phyloP scores from a whole-genome alignment of 2,329 filamentous ascomycete species.

The Cyphellophora europaea region DNA sequence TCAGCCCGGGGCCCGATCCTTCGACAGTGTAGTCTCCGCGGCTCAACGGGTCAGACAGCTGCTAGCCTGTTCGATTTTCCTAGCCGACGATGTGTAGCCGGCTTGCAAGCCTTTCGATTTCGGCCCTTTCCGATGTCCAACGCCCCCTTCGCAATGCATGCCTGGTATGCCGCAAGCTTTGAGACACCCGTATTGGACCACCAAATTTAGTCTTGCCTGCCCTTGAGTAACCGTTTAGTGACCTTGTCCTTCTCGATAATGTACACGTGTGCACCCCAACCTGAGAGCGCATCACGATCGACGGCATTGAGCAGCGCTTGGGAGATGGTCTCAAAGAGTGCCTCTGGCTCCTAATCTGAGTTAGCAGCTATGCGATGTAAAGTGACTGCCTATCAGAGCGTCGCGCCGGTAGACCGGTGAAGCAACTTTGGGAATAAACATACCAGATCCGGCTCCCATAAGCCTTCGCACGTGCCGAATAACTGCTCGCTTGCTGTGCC shows the following conservation, averaged over 20 bases:
- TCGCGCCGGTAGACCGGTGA: too few relatives aligned
- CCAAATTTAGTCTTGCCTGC: constrained; percentile 89
- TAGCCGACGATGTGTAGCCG: too few relatives aligned
- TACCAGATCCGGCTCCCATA: constrained; percentile 97
- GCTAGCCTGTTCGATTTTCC: too few relatives aligned
- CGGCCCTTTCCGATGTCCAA: too few relatives aligned
- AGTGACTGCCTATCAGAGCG: too few relatives aligned
- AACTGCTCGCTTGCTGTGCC: constrained; percentile 95
- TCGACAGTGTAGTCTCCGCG: too few relatives aligned
- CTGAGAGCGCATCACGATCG: constrained; percentile 90
- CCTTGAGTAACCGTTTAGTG: constrained; percentile 96
- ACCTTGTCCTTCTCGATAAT: constrained; percentile 99
- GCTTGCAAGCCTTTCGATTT: too few relatives aligned
- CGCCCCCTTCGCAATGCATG: too few relatives aligned
- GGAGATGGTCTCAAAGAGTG: constrained; percentile 96
- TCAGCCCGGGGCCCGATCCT: too few relatives aligned
- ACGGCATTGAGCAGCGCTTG: constrained; percentile 92
- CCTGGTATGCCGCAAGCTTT: constrained; percentile 1
- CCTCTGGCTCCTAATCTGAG: constrained; percentile 62
- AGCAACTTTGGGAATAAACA: constrained; percentile 31
- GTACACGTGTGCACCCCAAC: constrained; percentile 98
- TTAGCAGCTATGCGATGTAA: not conserved
- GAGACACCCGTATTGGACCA: too few relatives aligned
- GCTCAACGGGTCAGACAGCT: too few relatives aligned
- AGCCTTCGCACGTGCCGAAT: constrained; percentile 94